These are phyloP conservation scores for Aspergillus fumigatus DNA, from an alignment of 2,329 filamentous ascomycete genomes.

Conservation along the genomic window DNA sequence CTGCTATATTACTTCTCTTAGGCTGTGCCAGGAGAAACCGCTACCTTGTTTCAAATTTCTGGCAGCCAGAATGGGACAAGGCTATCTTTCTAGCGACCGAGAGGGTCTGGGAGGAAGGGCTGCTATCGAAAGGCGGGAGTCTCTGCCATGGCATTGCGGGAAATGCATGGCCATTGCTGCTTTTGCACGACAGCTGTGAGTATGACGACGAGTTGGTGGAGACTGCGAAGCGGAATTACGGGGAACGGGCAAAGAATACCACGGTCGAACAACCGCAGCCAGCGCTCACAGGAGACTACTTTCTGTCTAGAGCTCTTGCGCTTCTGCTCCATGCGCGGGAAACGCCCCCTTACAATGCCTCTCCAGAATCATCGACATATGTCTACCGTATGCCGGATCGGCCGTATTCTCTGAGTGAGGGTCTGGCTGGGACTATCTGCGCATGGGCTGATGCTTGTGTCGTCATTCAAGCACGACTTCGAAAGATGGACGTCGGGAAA, in stretches of 20 bases:
- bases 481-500: slow-evolving; percentile 27
- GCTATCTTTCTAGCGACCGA: slow-evolving; percentile 29
- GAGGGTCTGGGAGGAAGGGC: slow-evolving; percentile 38
- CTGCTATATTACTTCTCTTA: slow-evolving; percentile 35
- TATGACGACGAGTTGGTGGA: slow-evolving; percentile 22
- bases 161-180: slow-evolving; percentile 38
- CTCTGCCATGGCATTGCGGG: slow-evolving; percentile 41
- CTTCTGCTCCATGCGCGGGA: slow-evolving; percentile 36
- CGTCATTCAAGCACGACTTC: slow-evolving; percentile 29
- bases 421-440: slow-evolving; percentile 36
- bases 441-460: slow-evolving; percentile 41
- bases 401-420: slow-evolving; percentile 38
- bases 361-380: slow-evolving; percentile 11
- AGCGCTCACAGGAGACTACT: slow-evolving; percentile 30
- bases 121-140: slow-evolving; percentile 39
- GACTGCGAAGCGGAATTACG: slow-evolving; percentile 20
- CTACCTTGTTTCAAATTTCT: slow-evolving; percentile 23
- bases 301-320: slow-evolving; percentile 35
- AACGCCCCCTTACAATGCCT: slow-evolving; percentile 31
- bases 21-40: slow-evolving; percentile 27
- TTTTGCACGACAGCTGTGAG: slow-evolving; percentile 35
- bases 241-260: slow-evolving; percentile 9
- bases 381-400: slow-evolving; percentile 39
- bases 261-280: slow-evolving; percentile 1
- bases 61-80: slow-evolving; percentile 38